A percentile compares a stretch with the other conserved stretches of the same genome.
Evolutionary conservation across 768 basidiomycete genomes (phyloP).

Genomic region (Lactarius trivialis): DNA sequence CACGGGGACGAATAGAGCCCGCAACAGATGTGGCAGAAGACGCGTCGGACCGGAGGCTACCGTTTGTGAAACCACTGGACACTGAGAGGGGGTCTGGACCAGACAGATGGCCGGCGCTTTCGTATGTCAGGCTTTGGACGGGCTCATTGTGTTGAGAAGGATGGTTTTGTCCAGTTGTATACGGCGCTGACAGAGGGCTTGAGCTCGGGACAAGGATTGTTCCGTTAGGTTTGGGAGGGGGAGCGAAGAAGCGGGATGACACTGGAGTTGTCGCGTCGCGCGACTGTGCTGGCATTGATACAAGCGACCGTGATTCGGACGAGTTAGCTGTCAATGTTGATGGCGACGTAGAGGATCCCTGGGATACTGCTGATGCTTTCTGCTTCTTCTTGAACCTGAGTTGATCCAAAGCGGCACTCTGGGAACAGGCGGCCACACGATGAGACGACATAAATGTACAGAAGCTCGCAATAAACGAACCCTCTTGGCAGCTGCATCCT

Average conservation of each 20-base stretch:
- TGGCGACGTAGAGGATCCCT: conserved; percentile 21
- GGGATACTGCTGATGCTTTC: conserved; percentile 27
- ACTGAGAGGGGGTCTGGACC: conserved; percentile 13
- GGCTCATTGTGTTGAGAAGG: conserved; percentile 33
- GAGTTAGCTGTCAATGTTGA: conserved; percentile 25
- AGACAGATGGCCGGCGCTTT: conserved; percentile 31
- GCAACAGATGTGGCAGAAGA: conserved; percentile 44
- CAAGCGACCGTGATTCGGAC: conserved; percentile 24
- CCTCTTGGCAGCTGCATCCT: conserved; percentile 20
- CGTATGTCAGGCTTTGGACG: conserved; percentile 37
- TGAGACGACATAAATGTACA: conserved; percentile 25
- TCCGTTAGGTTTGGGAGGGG: conserved; percentile 41
- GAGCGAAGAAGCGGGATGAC: conserved; percentile 53
- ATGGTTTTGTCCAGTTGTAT: conserved; percentile 35
- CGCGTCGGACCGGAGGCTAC: conserved; percentile 39
- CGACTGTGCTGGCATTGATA: conserved; percentile 54
- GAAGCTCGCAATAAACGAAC: conserved; percentile 24
- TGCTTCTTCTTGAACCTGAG: conserved; percentile 43
- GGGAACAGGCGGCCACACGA: conserved; percentile 19
- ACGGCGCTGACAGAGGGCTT: conserved; percentile 49
- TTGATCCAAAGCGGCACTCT: conserved; percentile 41
- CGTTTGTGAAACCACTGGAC: conserved; percentile 18
- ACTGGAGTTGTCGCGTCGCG: conserved; percentile 57
- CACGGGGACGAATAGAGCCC: conserved; percentile 34
- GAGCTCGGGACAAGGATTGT: conserved; percentile 72